These are phyloP conservation scores for Aspergillus latus DNA, from an alignment of 2,329 filamentous ascomycete genomes.

Conservation along the genomic window DNA sequence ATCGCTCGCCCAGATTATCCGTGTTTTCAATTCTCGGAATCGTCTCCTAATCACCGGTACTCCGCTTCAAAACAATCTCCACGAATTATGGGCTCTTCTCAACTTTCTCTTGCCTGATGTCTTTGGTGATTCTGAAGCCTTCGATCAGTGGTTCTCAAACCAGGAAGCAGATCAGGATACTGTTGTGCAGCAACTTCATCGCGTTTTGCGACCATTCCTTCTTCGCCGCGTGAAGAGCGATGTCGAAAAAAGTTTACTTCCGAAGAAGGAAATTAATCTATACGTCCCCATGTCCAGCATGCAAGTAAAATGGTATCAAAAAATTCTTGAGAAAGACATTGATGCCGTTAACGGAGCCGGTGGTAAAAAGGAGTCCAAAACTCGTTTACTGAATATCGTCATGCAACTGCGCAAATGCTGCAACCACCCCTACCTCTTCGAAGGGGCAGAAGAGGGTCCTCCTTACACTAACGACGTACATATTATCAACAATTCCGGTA, in stretches of 20 bases:
- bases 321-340: slow-evolving; percentile 98
- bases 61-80: slow-evolving; percentile 94
- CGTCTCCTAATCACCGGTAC: slow-evolving; percentile 94
- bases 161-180: slow-evolving; percentile 90
- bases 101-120: slow-evolving; percentile 98
- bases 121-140: slow-evolving; percentile 93
- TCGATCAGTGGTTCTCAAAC: slow-evolving; percentile 96
- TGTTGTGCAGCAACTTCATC: slow-evolving; percentile 92
- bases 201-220: slow-evolving; percentile 87
- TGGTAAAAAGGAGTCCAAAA: slow-evolving; percentile 97
- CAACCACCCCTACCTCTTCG: slow-evolving; percentile 97
- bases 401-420: slow-evolving; percentile 99
- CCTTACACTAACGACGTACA: slow-evolving; percentile 99
- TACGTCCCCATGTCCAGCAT: slow-evolving; percentile 99
- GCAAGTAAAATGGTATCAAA: slow-evolving; percentile 99
- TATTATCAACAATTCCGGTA: slow-evolving; percentile 86
- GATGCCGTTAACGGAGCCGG: slow-evolving; percentile 96
- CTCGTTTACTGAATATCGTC: slow-evolving; percentile 93
- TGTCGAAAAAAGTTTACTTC: slow-evolving; percentile 94
- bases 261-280: slow-evolving; percentile 95
- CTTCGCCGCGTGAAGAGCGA: slow-evolving; percentile 95
- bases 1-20: slow-evolving; percentile 92
- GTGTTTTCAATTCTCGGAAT: slow-evolving; percentile 93
- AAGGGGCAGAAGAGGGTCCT: slow-evolving; percentile 93
- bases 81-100: slow-evolving; percentile 94